A percentile compares a stretch with the other conserved stretches of the same genome.
phyloP scores from a whole-genome alignment of 257 asterid species.

The Ajuga chamaepitys region DNA sequence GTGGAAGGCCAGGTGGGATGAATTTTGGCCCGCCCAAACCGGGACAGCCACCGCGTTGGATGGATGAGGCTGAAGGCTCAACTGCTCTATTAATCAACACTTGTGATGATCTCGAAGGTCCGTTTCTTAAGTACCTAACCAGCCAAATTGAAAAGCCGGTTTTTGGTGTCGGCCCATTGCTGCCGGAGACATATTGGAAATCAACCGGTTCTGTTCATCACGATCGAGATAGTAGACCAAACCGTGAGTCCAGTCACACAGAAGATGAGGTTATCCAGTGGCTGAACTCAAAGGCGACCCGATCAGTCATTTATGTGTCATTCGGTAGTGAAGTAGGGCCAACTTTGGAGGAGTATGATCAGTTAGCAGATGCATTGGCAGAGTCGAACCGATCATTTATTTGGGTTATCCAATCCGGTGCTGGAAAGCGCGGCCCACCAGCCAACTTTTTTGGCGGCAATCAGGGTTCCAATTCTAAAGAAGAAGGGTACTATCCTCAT shows the following conservation, averaged over 20 bases:
- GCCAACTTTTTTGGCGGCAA: slow-evolving; percentile 20
- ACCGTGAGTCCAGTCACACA: slow-evolving; percentile 40
- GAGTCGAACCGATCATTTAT: slow-evolving; percentile 42
- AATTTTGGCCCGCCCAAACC: slow-evolving; percentile 33
- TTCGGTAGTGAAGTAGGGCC: slow-evolving; percentile 78
- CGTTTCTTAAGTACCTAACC: slow-evolving; percentile 38
- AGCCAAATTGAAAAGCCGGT: slow-evolving; percentile 35
- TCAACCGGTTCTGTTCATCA: slow-evolving; percentile 31
- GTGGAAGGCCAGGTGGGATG: slow-evolving; percentile 21
- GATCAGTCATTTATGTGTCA: slow-evolving; percentile 58
- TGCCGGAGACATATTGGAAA: slow-evolving; percentile 55
- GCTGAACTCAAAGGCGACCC: slow-evolving; percentile 44
- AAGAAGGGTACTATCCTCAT: slow-evolving; percentile 43
- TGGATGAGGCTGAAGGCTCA: slow-evolving; percentile 44
- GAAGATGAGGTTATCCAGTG: slow-evolving; percentile 58
- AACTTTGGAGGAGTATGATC: slow-evolving; percentile 41
- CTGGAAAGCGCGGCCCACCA: slow-evolving; percentile 42
- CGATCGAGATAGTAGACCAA: slow-evolving; percentile 38
- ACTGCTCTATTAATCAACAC: slow-evolving; percentile 52
- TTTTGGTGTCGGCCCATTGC: slow-evolving; percentile 52
- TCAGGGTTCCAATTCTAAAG: slow-evolving; percentile 12
- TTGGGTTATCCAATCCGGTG: slow-evolving; percentile 68
- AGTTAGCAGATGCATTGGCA: slow-evolving; percentile 41
- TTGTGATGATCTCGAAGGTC: slow-evolving; percentile 41
- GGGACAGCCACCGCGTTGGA: slow-evolving; percentile 44